Conservation (phyloP, 1,284 basidiomycete genomes). For the Somion occarium region DNA sequence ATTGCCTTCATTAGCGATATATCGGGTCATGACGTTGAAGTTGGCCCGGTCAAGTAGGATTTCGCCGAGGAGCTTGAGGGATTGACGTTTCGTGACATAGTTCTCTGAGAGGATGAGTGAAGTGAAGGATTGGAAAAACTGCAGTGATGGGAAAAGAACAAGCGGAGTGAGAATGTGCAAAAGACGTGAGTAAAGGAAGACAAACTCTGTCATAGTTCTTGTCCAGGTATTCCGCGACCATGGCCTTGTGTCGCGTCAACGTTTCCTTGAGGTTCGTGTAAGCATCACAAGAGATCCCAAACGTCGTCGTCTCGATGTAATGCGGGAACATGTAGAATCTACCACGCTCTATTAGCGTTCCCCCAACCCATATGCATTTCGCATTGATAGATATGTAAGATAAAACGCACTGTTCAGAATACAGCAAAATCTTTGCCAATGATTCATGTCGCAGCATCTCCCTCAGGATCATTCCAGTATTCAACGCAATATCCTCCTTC, state of each 20-base stretch:
- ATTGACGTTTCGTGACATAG: constrained; percentile 99
- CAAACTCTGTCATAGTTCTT: constrained; percentile 92
- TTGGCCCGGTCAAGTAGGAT: constrained; percentile 97
- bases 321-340: constrained; percentile 97
- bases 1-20: constrained; percentile 90
- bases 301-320: constrained; percentile 97
- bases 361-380: no score
- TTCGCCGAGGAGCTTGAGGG: constrained; percentile 96
- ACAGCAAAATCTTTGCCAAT: constrained; percentile 84
- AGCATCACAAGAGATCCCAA: constrained; percentile 97
- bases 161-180: background rate
- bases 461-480: constrained; percentile 96
- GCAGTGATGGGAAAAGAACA: constrained; percentile 10
- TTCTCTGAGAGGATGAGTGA: constrained; percentile 90
- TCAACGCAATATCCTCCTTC: constrained; percentile 93
- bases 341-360: constrained; percentile 4
- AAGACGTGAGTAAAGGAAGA: constrained; percentile 10
- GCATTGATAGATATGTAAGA: constrained; percentile 1
- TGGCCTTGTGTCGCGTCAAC: constrained; percentile 91
- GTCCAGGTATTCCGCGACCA: constrained; percentile 96
- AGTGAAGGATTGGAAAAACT: constrained; percentile 96
- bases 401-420: constrained; percentile 82
- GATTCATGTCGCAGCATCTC: constrained; percentile 97
- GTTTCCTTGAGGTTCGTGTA: constrained; percentile 97
- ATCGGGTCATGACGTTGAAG: constrained; percentile 98